Conservation (phyloP, 106 monocot species). For the Acorus gramineus region DNA sequence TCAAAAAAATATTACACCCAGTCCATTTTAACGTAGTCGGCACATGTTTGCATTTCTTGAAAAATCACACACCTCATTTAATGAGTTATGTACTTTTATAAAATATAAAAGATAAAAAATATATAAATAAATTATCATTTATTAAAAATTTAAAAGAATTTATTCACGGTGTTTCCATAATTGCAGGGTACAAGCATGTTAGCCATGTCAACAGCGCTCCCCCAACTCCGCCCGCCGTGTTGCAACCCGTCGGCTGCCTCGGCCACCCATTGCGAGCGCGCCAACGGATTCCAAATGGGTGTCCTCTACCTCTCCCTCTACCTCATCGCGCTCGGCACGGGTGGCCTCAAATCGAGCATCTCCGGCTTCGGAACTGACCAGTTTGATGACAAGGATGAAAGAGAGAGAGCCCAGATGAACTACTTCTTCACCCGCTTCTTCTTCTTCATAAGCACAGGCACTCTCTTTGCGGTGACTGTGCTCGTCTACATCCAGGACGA, state of each 20-base stretch:
- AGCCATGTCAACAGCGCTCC: conserved; percentile 29
- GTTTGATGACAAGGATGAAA: conserved; percentile 55
- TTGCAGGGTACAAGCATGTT: conserved; percentile 45
- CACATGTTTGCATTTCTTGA: no score
- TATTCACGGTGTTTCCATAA: background rate
- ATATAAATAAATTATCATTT: no score
- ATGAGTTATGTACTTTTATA: no score
- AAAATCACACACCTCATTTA: no score
- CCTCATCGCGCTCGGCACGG: conserved; percentile 58
- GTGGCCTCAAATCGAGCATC: conserved; percentile 67
- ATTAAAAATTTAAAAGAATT: no score
- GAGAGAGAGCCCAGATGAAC: conserved; percentile 48
- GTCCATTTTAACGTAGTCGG: no score
- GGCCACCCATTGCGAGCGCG: conserved; percentile 13
- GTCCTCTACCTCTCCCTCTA: conserved; percentile 48
- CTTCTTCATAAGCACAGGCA: conserved; percentile 64
- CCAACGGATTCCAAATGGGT: conserved; percentile 31
- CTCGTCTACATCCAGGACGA: conserved; percentile 68
- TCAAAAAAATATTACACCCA: no score
- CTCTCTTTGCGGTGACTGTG: conserved; percentile 52
- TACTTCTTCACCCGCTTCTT: conserved; percentile 70
- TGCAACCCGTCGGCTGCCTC: conserved; percentile 10
- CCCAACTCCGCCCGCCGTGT: conserved; percentile 45
- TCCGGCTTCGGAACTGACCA: conserved; percentile 77
- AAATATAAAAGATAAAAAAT: no score